Evolutionary conservation across 2,329 filamentous ascomycete genomes (phyloP).

Genomic region (Penicillium verrucosum): DNA sequence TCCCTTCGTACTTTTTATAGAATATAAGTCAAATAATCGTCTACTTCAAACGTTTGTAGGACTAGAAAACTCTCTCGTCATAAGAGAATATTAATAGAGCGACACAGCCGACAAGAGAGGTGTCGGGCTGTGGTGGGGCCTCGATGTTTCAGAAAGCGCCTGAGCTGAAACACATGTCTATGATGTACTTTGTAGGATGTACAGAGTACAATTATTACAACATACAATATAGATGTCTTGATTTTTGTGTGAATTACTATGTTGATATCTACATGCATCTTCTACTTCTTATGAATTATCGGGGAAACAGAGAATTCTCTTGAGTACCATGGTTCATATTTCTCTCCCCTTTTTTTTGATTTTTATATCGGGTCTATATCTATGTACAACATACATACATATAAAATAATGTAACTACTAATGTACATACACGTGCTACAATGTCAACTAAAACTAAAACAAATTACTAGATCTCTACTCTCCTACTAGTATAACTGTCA

Average conservation of each 20-base stretch:
- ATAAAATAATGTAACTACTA: no score
- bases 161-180: conserved; percentile 9
- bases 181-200: neutral
- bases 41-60: neutral
- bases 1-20: neutral
- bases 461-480: neutral
- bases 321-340: conserved; percentile 2
- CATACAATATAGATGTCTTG: neutral
- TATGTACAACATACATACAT: no score
- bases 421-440: neutral
- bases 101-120: conserved; percentile 19
- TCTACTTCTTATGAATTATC: neutral
- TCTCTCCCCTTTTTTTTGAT: neutral
- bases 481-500: neutral
- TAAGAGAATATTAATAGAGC: conserved; percentile 24
- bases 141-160: conserved; percentile 27
- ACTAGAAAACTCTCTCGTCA: neutral
- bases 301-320: neutral
- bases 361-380: neutral
- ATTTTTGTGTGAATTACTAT: neutral
- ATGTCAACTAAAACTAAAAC: neutral
- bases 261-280: no score
- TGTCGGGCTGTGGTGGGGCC: conserved; percentile 23
- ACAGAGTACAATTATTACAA: neutral
- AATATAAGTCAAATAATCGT: neutral